phyloP scores from a whole-genome alignment of 345 rosid species.

The Eucalyptus viminalis region DNA sequence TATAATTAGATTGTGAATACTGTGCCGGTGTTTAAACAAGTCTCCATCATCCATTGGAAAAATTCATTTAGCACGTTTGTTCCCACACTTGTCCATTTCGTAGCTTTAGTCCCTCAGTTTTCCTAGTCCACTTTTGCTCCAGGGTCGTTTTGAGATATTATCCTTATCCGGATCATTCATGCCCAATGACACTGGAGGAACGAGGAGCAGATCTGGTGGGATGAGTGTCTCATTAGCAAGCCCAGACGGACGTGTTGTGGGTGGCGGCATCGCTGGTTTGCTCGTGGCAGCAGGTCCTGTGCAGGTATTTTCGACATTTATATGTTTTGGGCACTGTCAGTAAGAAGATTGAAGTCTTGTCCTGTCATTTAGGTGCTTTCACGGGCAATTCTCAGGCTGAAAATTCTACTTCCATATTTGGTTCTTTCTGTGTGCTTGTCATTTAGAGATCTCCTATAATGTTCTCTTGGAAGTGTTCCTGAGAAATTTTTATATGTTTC shows the following conservation, averaged over 20 bases:
- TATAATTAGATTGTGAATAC: not conserved
- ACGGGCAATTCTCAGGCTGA: not conserved
- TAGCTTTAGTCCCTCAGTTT: not conserved
- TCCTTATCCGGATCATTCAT: slow-evolving; percentile 96
- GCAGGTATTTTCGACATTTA: slow-evolving; percentile 33
- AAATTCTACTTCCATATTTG: not conserved
- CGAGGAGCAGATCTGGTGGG: slow-evolving; percentile 90
- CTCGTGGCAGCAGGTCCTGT: slow-evolving; percentile 89
- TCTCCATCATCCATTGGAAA: not conserved
- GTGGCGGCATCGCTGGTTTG: slow-evolving; percentile 92
- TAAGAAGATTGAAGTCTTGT: not conserved
- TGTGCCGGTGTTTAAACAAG: not conserved
- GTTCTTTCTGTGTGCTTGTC: not conserved
- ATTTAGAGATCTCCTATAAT: not conserved
- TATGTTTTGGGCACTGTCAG: not conserved
- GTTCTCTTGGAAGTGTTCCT: not conserved
- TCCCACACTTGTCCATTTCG: not conserved
- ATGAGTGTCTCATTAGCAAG: slow-evolving; percentile 93
- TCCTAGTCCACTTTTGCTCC: not conserved
- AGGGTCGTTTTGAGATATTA: slow-evolving; percentile 97
- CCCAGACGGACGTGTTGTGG: slow-evolving; percentile 94
- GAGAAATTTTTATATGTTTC: not conserved
- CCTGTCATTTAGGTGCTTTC: not conserved
- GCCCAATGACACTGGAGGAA: slow-evolving; percentile 78
- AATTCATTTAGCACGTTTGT: not conserved